Base-by-base conservation (phyloP, 352 stramenopile genomes). In the Pythium dissotocum region DNA sequence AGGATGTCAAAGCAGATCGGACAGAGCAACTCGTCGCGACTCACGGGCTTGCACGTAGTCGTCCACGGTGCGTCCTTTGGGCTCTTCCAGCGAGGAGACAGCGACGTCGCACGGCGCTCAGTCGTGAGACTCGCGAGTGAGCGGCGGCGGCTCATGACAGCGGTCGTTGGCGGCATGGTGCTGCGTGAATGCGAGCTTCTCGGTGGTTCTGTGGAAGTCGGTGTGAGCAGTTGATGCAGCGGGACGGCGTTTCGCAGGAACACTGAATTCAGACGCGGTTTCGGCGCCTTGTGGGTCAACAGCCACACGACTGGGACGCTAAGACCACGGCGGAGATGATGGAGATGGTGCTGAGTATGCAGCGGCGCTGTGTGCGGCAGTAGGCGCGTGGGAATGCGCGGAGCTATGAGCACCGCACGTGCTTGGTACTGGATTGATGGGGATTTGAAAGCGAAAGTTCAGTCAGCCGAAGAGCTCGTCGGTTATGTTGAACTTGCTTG, bases 1-100 rank as follows among this genome's bases (percentile, higher is more conserved):
- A 93, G 66, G 30, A 91, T 77, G 58, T 93, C 85, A 61, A 90
- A 89, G 81, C 85, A 93, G 54, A 93, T 93, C 21, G 83, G 80
- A 62, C 85, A 93, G 14, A 78, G 70, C 54, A 93, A 64, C 44
- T 88, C 75, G 18, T 90, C 79, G 10, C 70, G 71, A 4, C 62
- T 51, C 9, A 91, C 62, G 2, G 57, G 40, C 16, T 35, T 49
- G 2, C n/a, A 8, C 0, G 18, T 10, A 18, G 36, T 33, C 44
- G 36, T 33, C 58, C 42, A 65, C 4, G 18, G 24, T 12, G 46
- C 16, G 28, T 28, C 44, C 36, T 46, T 8, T 28, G 42, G 28
- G 12, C 14, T 51, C n/a, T 53, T 63, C 58, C 44, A 30, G 6
- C 65, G 53, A 21, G 65, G 58, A 35, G 65, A 72, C 10, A 72